Percentiles rank a stretch among this genome's conserved stretches.
Evolutionary conservation across 306 rosid species (phyloP).

Genomic region (Potentilla sterilis): DNA sequence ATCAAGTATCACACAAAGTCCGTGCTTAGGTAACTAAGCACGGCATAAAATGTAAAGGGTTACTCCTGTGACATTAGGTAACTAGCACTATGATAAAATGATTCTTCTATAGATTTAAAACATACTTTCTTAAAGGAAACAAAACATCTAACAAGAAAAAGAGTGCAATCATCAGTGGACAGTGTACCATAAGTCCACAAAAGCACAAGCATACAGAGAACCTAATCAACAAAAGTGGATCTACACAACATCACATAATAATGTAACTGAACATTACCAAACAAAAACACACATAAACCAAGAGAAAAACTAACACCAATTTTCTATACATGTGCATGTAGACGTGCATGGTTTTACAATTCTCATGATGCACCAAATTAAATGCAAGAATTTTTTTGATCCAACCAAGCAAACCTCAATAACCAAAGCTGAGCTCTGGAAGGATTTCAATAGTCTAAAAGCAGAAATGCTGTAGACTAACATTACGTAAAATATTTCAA

Average conservation of each 20-base stretch:
- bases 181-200: no score
- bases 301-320: background rate
- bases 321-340: no score
- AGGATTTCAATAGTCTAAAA: background rate
- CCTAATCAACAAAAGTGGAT: background rate
- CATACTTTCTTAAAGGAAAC: background rate
- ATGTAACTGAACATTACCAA: background rate
- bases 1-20: background rate
- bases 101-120: background rate
- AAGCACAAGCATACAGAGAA: no score
- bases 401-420: background rate
- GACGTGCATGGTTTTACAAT: background rate
- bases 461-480: background rate
- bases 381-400: background rate
- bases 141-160: background rate
- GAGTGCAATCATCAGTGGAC: background rate
- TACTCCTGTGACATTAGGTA: background rate
- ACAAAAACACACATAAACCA: background rate
- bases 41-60: no score
- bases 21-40: no score
- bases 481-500: background rate
- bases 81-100: background rate
- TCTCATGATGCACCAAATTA: background rate
- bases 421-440: background rate
- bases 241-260: background rate